Base-by-base conservation (phyloP, 2,329 filamentous ascomycete species). In the Venturiaceae sp. region DNA sequence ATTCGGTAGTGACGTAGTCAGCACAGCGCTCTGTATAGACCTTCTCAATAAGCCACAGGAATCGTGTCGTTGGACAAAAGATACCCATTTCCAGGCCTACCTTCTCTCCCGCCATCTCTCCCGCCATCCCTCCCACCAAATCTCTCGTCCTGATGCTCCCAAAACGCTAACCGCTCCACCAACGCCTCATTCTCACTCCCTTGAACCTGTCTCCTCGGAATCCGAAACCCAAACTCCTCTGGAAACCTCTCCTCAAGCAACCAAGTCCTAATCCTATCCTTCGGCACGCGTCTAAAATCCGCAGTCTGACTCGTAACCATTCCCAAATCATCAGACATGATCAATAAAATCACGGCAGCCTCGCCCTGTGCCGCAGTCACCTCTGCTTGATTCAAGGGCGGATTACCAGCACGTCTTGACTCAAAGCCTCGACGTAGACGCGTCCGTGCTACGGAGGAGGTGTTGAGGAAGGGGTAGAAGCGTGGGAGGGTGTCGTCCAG, bases 361-460 rank as follows among this genome's bases (percentile, higher is more conserved):
- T 56, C 54, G 4, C 54, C 54, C n/a, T 56, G 36, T 13, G 34
- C 54, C n/a, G 34, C 21, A n/a, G 36, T 6, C n/a, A 56, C 7
- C 2, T 13, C n/a, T 16, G 21, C 28, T 5, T 39, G 28, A 32
- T 34, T n/a, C 9, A 58, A 19, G 8, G 37, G 37, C 13, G 33
- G 55, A 57, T 50, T 59, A 2, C 58, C 58, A 8, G 37, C 34
- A 5, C 7, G 11, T 23, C 32, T 16, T n/a, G n/a, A 28, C 21
- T 59, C 58, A n/a, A n/a, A n/a, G n/a, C 21, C 13, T 34, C 30
- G 39, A n/a, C 58, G 21, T 30, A 53, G 52, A n/a, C 58, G 34
- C 21, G 58, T 44, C 6, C 37, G 21, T 6, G 32, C 58, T n/a
- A 59, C 34, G 2, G 53, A 57, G 4, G 3, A 16, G 4, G 58